Base-by-base conservation (phyloP, 2,329 filamentous ascomycete species). In the Pseudogymnoascus sp. region DNA sequence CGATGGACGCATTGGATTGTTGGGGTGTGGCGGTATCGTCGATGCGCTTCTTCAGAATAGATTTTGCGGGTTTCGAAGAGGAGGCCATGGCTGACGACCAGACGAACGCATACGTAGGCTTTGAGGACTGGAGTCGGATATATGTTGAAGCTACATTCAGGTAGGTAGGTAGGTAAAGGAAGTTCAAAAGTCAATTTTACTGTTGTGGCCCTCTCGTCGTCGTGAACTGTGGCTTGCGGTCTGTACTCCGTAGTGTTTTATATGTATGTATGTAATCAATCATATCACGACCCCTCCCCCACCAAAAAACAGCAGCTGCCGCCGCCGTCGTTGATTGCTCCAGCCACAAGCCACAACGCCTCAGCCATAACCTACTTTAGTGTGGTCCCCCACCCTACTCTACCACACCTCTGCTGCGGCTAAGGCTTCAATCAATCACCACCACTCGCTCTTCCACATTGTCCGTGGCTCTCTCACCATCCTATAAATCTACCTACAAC, bases 11-110 rank as follows among this genome's bases (percentile, higher is more conserved):
- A n/a, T 33, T 15, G 17, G 47, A 54, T 17, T 31, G 47, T 54
- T 54, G 47, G 47, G 44, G 26, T 50, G 73, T 70, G 37, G 74
- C 68, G 65, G 79, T 73, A 58, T 75, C 74, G 33, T 76, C 71
- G 61, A 77, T 76, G 26, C 80, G 76, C 61, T 83, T 85, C 71
- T 87, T 89, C 13, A 89, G 77, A 63, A 85, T 84, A 64, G 84
- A 77, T 68, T 83, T 86, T 21, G 76, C 74, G 58, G 65, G 64
- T 54, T 63, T 65, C 47, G 47, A 54, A 9, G 62, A 41, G 26
- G 68, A 67, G 37, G 68, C 64, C 71, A 72, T 73, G 41, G 33
- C 59, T 60, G 39, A 58, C 13, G n/a, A 54, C 29, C 47, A 21
- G 29, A 54, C 47, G 47, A 54, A 54, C 47, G 29, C 47, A 54